Base-by-base conservation (phyloP, 306 rosid species). In the Astragalus membranaceus region DNA sequence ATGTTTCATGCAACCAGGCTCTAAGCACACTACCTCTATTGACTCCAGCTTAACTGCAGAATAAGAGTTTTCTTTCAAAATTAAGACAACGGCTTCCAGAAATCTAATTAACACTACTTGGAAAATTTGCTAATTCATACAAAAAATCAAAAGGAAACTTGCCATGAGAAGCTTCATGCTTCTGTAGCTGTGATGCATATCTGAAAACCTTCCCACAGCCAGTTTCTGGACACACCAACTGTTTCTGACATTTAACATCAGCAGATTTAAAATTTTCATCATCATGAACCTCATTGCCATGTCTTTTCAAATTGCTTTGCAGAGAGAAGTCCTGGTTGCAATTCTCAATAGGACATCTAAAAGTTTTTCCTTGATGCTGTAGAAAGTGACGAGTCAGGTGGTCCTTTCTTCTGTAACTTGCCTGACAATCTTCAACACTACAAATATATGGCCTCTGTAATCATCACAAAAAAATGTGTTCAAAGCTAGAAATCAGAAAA, bases 341-440 rank as follows among this genome's bases (percentile, higher is more conserved):
- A 57, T 68, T 79, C 81, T 81, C 90, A 51, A 87, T 10, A 6
- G 88, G 86, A 67, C 98, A 93, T 68, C 76, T 84, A 16, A 93
- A 88, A 37, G 77, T 80, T 33, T 81, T 82, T 52, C 92, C 94
- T 73, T 82, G 61, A 77, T 93, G 98, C 42, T 62, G 86, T 51
- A 87, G 82, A 81, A 81, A 82, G 72, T 94, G 98, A 4, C 92
- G 96, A 50, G 83, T 88, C 78, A 94, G 77, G 75, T 94, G 98
- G 80, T 94, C 98, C 82, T 90, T 90, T 78, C 98, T 87, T 84
- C 94, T 73, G 59, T 88, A 94, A 70, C 89, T 84, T 7, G 90
- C 85, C n/a, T 55, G 82, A 63, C 97, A 94, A 70, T 82, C 92
- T 56, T 85, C 83, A 10, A 94, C 64, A 0, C 78, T 14, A 71